Evolutionary conservation across 805 yeast genomes (phyloP).

Genomic region (Suhomyces faveliae): DNA sequence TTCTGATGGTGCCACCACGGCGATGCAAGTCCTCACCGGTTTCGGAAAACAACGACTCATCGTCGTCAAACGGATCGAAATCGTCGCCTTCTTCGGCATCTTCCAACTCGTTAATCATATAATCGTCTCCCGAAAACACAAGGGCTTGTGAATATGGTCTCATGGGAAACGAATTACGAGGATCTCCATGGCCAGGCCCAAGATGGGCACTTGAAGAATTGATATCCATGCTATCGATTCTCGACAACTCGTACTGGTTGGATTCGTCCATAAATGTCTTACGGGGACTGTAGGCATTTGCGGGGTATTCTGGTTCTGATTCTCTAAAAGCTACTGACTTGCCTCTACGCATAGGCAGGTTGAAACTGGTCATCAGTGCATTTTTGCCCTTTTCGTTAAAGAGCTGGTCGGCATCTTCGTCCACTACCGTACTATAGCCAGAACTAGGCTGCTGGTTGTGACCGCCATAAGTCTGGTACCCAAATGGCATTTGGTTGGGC

Average conservation of each 20-base stretch:
- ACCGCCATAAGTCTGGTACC: slow-evolving; percentile 3
- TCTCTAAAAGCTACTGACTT: slow-evolving; percentile 34
- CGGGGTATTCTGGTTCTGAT: slow-evolving; percentile 31
- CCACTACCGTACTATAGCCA: slow-evolving; percentile 19
- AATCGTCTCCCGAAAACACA: slow-evolving; percentile 37
- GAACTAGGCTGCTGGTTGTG: slow-evolving; percentile 14
- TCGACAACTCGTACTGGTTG: slow-evolving; percentile 21
- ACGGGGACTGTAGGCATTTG: slow-evolving; percentile 26
- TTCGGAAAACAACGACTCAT: slow-evolving; percentile 42
- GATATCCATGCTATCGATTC: slow-evolving; percentile 16
- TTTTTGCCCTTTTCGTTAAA: slow-evolving; percentile 10
- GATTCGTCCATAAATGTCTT: slow-evolving; percentile 16
- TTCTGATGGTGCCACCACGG: slow-evolving; percentile 30
- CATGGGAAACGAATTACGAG: slow-evolving; percentile 12
- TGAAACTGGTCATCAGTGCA: slow-evolving; percentile 7
- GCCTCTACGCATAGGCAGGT: slow-evolving; percentile 10
- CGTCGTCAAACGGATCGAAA: slow-evolving; percentile 45
- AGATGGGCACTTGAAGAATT: neutral
- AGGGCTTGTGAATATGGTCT: slow-evolving; percentile 22
- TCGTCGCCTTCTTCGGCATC: slow-evolving; percentile 37
- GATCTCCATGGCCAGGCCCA: neutral
- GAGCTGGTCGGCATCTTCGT: slow-evolving; percentile 16
- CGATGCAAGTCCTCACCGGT: slow-evolving; percentile 38
- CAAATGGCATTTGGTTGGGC: slow-evolving; percentile 3
- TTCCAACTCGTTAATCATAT: slow-evolving; percentile 38